Base-by-base conservation (phyloP, 495 filamentous ascomycete species). In the Aspergillus indologenus region DNA sequence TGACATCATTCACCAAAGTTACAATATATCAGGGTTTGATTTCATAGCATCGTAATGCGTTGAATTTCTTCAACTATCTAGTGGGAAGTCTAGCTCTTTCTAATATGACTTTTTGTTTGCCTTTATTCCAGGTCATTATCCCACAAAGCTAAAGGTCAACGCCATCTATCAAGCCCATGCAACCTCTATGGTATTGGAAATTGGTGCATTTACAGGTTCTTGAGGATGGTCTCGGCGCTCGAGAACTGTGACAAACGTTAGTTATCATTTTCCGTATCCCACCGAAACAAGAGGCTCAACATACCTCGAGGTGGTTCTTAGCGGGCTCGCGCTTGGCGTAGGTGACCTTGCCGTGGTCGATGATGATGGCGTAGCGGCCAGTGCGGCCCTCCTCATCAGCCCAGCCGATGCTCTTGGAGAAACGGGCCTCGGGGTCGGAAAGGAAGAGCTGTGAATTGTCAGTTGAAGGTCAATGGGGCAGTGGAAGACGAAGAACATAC, bases 281-380 rank as follows among this genome's bases (percentile, higher is more conserved):
- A 9, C 31, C 8, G 26, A 21, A 31, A 43, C 11, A 29, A 12
- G 15, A 15, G 60, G 17, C 45, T 21, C 6, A 31, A 53, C 49
- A 70, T 79, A 80, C 70, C 82, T 85, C 72, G 66, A 79, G 86
- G 54, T 87, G 83, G 70, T 90, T 85, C 67, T 84, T 83, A 7
- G 78, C 81, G 54, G 82, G 80, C 77, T 93, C 89, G 70, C 86
- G 86, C 75, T 90, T 90, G 51, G 92, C 90, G 75, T 96, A 96
- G 65, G 75, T 81, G 66, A 98, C 82, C 79, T 89, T 95, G 66
- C 92, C 92, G 76, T 96, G 83, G 75, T 97, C 92, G 65, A 98
- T 79, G 59, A 95, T 72, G 73, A 97, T 82, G 61, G 89, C 93
- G 72, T 90, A 98, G 53, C 93, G 81, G 57, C 83, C 83, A 49